These are phyloP conservation scores for Oxyria digyna DNA, from an alignment of 148 eudicot genomes.

Conservation along the genomic window DNA sequence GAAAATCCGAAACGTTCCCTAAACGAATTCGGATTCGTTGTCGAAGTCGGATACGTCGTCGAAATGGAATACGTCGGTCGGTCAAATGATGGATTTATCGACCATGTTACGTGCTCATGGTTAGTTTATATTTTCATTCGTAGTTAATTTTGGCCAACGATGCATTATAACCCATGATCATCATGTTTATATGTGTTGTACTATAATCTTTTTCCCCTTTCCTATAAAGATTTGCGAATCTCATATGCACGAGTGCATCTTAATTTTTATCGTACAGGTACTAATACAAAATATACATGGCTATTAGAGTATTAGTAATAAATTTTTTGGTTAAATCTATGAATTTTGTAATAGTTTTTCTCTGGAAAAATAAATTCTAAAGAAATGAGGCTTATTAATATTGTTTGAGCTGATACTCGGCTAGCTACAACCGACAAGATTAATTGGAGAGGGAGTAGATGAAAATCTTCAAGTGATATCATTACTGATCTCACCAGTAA, in stretches of 20 bases:
- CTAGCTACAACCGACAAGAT: constrained; percentile 5
- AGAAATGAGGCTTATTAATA: neutral
- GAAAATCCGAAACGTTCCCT: no score
- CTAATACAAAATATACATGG: neutral
- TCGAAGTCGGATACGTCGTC: no score
- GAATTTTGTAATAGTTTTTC: neutral
- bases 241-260: neutral
- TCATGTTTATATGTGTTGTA: no score
- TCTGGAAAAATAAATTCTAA: neutral
- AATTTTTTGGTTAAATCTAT: neutral
- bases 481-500: neutral
- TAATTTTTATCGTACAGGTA: neutral
- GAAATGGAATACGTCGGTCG: no score
- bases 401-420: neutral
- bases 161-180: no score
- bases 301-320: neutral
- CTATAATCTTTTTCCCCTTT: neutral
- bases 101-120: no score
- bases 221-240: neutral
- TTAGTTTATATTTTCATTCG: no score
- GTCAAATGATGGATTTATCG: no score
- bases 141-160: no score
- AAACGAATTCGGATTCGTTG: no score
- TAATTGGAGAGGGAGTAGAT: neutral
- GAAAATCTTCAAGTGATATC: neutral